Base-by-base conservation (phyloP, 2,329 filamentous ascomycete genomes). In the Dothistroma septosporum region DNA sequence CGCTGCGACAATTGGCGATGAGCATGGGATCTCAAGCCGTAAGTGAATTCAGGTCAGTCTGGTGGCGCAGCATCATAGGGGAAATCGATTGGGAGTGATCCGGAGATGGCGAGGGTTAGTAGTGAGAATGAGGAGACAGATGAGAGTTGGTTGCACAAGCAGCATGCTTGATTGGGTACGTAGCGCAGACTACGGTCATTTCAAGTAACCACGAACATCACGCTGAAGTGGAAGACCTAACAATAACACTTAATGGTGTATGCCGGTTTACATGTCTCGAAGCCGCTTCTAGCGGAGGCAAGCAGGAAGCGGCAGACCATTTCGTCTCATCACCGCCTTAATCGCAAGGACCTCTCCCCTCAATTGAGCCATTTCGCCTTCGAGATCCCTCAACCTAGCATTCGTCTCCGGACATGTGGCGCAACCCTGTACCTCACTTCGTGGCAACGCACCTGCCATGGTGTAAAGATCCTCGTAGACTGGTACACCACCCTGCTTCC, bases 11-110 rank as follows among this genome's bases (percentile, higher is more conserved):
- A 12, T 56, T 84, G 1, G 56, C 84, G 2, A 76, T 85, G 0
- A 82, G 82, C 3, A 79, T 79, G 67, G 83, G 83, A 0, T 82
- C 82, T 0, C 82, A 83, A 54, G 76, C 76, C n/a, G n/a, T n/a
- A n/a, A n/a, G n/a, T n/a, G n/a, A n/a, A n/a, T n/a, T n/a, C n/a
- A n/a, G 37, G 68, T 66, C 32, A 64, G 61, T 53, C 47, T 70
- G 53, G 68, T 67, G 16, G 54, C 55, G 24, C 56, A 44, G 55
- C 61, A 63, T 37, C 54, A 61, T 56, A 19, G 63, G 22, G 53
- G 11, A 58, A 57, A 49, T 32, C 24, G 58, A 61, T 37, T 22
- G 50, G 21, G 63, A 56, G 14, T 53, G 57, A 33, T 22, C 31
- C 21, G 22, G 9, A 21, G 24, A 32, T 9, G 33, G 24, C 9